Conservation (phyloP, 75 land plant genomes). For the Cryptomeria japonica region DNA sequence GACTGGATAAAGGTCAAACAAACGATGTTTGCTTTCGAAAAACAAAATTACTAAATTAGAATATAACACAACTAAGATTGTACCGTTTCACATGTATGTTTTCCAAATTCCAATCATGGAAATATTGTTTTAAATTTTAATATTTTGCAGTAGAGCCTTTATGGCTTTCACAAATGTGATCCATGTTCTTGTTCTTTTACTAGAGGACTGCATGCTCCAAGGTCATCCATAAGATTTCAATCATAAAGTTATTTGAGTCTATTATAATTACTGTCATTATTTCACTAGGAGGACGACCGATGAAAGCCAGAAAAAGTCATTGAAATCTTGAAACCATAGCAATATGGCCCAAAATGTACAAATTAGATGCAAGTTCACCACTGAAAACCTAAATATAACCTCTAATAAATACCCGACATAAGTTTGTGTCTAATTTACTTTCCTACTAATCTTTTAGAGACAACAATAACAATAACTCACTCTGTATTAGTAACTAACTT, state of each 20-base stretch:
- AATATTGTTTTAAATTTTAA: neutral
- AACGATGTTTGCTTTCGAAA: neutral
- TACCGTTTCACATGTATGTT: too few species aligned
- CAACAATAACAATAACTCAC: constrained; percentile 10
- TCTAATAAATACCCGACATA: neutral
- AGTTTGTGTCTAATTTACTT: neutral
- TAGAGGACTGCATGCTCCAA: neutral
- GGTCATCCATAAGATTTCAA: neutral
- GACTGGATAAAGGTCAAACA: neutral
- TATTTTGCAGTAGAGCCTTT: neutral
- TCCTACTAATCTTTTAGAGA: neutral
- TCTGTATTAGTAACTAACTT: constrained; percentile 9
- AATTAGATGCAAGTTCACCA: neutral
- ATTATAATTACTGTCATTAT: neutral
- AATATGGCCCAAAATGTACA: neutral
- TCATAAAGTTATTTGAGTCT: neutral
- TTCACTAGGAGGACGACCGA: neutral
- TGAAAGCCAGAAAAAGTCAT: neutral
- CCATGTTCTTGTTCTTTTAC: neutral
- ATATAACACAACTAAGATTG: too few species aligned
- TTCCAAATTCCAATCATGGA: neutral
- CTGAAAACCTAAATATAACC: neutral
- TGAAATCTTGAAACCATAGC: neutral
- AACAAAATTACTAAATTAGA: too few species aligned
- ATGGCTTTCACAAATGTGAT: neutral